Evolutionary conservation across 164 flowering plant genomes (phyloP).

Genomic region (Paratinospora sagittata): DNA sequence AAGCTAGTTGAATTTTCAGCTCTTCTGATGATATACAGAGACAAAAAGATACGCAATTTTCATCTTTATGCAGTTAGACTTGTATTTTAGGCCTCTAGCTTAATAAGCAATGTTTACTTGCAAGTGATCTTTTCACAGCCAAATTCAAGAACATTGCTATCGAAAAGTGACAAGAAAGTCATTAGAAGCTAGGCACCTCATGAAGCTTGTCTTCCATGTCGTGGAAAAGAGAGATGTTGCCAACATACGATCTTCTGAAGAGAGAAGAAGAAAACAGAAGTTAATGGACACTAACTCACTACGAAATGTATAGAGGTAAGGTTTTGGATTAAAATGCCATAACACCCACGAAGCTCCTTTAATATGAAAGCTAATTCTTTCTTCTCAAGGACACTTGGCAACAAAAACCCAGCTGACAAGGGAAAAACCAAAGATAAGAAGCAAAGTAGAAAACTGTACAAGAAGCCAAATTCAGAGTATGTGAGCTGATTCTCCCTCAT

Average conservation of each 20-base stretch:
- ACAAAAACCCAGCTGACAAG: not conserved
- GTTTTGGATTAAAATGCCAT: not conserved
- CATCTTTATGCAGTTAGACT: too few relatives aligned
- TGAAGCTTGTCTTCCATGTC: conserved; percentile 77
- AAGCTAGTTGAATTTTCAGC: too few relatives aligned
- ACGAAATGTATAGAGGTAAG: conserved; percentile 2
- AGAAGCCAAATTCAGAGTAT: not conserved
- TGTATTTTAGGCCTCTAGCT: not conserved
- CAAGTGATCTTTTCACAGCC: not conserved
- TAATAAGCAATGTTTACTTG: not conserved
- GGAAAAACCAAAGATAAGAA: not conserved
- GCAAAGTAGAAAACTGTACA: too few relatives aligned
- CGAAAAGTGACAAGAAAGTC: conserved; percentile 1
- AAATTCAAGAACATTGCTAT: not conserved
- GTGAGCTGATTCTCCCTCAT: not conserved
- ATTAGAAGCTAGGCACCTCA: conserved; percentile 45
- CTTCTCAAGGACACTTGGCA: not conserved
- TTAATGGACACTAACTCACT: not conserved
- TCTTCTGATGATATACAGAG: too few relatives aligned
- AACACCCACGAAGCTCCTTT: not conserved
- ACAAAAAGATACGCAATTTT: too few relatives aligned
- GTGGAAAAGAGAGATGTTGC: conserved; percentile 59
- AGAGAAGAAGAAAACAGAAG: conserved; percentile 15
- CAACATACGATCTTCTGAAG: conserved; percentile 76
- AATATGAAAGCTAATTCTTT: not conserved